Evolutionary conservation across 352 stramenopile genomes (phyloP).

Genomic region (Phytophthora pisi): DNA sequence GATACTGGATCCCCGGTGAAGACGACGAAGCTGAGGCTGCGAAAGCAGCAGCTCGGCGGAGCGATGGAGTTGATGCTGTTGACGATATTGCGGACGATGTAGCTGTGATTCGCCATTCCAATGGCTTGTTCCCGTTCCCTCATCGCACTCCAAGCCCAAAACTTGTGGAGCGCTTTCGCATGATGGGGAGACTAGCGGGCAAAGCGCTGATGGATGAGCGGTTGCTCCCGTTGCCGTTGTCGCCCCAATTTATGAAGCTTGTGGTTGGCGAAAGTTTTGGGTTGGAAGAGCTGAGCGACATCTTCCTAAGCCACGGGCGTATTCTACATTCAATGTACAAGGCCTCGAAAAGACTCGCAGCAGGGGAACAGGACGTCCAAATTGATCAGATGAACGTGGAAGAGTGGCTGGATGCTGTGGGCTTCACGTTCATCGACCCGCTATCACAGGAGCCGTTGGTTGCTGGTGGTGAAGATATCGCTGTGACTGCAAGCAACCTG

Average conservation of each 20-base stretch:
- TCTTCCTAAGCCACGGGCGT: slow-evolving; percentile 71
- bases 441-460: slow-evolving; percentile 72
- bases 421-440: slow-evolving; percentile 80
- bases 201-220: slow-evolving; percentile 87
- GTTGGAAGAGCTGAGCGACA: slow-evolving; percentile 51
- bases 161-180: slow-evolving; percentile 75
- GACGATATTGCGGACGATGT: slow-evolving; percentile 35
- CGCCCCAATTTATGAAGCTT: slow-evolving; percentile 77
- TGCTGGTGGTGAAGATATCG: slow-evolving; percentile 42
- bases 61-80: slow-evolving; percentile 6
- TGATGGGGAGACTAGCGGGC: slow-evolving; percentile 80
- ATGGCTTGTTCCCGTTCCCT: slow-evolving; percentile 79
- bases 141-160: slow-evolving; percentile 36
- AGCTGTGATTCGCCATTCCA: slow-evolving; percentile 74
- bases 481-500: slow-evolving; percentile 66
- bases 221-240: slow-evolving; percentile 75
- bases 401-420: slow-evolving; percentile 71
- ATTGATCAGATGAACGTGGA: slow-evolving; percentile 59
- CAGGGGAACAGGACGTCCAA: slow-evolving; percentile 39
- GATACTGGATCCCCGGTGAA: slow-evolving; percentile 70
- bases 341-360: slow-evolving; percentile 38
- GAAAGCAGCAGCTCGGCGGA: slow-evolving; percentile 11
- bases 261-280: slow-evolving; percentile 68
- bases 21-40: slow-evolving; percentile 37
- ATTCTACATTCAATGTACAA: slow-evolving; percentile 68